Conservation (phyloP, 1,139 yeast species). For the Geotrichum aggregatum region DNA sequence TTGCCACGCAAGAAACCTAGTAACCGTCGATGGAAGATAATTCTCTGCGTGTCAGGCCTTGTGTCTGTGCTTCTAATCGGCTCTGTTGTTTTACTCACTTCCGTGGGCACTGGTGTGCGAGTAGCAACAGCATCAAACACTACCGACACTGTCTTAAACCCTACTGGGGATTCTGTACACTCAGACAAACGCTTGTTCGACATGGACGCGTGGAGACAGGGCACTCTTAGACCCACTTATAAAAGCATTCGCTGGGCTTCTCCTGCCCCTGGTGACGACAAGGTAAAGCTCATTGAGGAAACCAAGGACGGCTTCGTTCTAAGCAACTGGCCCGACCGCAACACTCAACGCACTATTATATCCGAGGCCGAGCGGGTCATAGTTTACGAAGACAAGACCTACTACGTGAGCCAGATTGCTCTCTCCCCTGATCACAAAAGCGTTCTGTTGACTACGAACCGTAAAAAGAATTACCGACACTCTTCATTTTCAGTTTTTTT, state of each 20-base stretch:
- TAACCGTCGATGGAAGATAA: not conserved
- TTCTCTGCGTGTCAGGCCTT: slow-evolving; percentile 2
- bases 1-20: not conserved
- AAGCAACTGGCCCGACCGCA: slow-evolving; percentile 30
- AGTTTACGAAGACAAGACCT: slow-evolving; percentile 24
- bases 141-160: not conserved
- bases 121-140: slow-evolving; percentile 1
- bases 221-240: slow-evolving; percentile 15
- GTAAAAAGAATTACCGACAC: slow-evolving; percentile 65
- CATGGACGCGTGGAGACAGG: slow-evolving; percentile 18
- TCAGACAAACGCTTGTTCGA: slow-evolving; percentile 15
- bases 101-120: slow-evolving; percentile 1
- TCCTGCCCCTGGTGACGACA: slow-evolving; percentile 19
- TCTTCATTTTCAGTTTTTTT: slow-evolving; percentile 67
- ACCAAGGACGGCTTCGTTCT: slow-evolving; percentile 21
- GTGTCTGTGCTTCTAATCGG: slow-evolving; percentile 1
- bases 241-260: slow-evolving; percentile 19
- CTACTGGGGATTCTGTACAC: not conserved
- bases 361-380: slow-evolving; percentile 20
- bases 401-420: slow-evolving; percentile 29
- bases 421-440: slow-evolving; percentile 42
- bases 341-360: slow-evolving; percentile 25
- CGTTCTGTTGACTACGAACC: slow-evolving; percentile 52
- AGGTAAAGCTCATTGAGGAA: slow-evolving; percentile 19
- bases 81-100: not conserved